Evolutionary conservation across 2,329 filamentous ascomycete species (phyloP).

Genomic region (Exophiala bonariae): DNA sequence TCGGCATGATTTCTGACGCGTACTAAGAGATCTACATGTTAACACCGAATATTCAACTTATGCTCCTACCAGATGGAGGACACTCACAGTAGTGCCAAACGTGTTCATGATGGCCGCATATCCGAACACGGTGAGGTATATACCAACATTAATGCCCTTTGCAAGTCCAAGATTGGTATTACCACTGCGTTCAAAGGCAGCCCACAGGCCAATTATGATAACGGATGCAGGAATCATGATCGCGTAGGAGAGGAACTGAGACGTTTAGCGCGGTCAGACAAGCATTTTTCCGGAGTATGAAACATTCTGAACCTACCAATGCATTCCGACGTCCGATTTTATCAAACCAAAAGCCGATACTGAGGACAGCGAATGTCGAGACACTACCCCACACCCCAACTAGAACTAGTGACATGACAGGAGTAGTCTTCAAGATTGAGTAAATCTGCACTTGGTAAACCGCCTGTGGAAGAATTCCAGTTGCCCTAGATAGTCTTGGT

Average conservation of each 20-base stretch:
- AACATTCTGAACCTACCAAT: conserved; percentile 5
- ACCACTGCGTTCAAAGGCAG: conserved; percentile 1
- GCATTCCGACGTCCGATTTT: conserved; percentile 11
- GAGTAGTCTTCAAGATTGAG: background rate
- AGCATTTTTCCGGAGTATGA: background rate
- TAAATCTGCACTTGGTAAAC: conserved; percentile 13
- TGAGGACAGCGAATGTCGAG: conserved; percentile 4
- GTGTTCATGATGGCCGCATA: conserved; percentile 12
- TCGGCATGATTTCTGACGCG: conserved; percentile 15
- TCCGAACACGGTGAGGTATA: conserved; percentile 9
- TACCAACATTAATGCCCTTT: conserved; percentile 11
- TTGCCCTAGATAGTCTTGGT: conserved; percentile 5
- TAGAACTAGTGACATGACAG: conserved; percentile 11
- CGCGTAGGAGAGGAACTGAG: conserved; percentile 10
- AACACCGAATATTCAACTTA: background rate
- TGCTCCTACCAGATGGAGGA: background rate
- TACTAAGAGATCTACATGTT: conserved; percentile 6
- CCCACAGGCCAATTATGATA: conserved; percentile 6
- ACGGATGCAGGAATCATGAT: conserved; percentile 10
- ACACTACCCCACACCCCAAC: conserved; percentile 14
- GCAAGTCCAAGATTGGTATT: conserved; percentile 4
- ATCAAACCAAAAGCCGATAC: conserved; percentile 8
- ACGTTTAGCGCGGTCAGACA: background rate
- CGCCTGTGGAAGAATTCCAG: conserved; percentile 6
- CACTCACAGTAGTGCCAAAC: conserved; percentile 10